A percentile compares a stretch with the other conserved stretches of the same genome.
phyloP scores from a whole-genome alignment of 306 rosid species.

The Sophora flavescens region DNA sequence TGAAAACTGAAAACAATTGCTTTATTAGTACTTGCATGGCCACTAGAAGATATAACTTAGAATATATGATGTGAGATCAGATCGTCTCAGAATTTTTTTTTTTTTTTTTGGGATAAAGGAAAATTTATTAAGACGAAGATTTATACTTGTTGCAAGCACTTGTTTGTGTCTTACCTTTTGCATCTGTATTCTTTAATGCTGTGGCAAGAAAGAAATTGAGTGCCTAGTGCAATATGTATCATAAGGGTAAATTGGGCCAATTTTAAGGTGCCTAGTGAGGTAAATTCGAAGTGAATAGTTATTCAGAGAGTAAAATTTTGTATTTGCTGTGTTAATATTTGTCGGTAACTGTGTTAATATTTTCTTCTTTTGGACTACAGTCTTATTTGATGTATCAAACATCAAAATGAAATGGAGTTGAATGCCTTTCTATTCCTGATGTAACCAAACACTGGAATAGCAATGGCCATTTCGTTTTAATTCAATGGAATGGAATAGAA shows the following conservation, averaged over 20 bases:
- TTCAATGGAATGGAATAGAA: neutral
- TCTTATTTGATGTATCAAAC: neutral
- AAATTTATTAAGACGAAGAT: no score
- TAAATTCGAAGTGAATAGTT: no score
- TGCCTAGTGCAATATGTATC: no score
- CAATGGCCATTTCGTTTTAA: neutral
- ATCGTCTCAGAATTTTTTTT: neutral
- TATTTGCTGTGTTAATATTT: no score
- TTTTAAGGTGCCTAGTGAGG: no score
- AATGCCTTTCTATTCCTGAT: neutral
- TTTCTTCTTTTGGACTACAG: neutral
- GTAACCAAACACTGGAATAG: conserved; percentile 1
- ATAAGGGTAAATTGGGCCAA: no score
- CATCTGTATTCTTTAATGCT: no score
- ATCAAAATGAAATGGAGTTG: neutral
- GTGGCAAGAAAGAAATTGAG: no score
- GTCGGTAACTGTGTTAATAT: neutral
- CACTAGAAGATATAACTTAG: neutral
- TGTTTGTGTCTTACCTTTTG: no score
- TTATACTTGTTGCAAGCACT: no score
- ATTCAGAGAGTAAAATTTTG: no score
- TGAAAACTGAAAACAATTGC: conserved; percentile 23
- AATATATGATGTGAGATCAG: conserved; percentile 21
- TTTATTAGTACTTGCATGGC: conserved; percentile 17
- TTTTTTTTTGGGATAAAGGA: neutral